Evolutionary conservation across 208 protist species (phyloP), one percentile per base, ranked within the genome.

Genomic region (Trypanosoma melophagium): DNA sequence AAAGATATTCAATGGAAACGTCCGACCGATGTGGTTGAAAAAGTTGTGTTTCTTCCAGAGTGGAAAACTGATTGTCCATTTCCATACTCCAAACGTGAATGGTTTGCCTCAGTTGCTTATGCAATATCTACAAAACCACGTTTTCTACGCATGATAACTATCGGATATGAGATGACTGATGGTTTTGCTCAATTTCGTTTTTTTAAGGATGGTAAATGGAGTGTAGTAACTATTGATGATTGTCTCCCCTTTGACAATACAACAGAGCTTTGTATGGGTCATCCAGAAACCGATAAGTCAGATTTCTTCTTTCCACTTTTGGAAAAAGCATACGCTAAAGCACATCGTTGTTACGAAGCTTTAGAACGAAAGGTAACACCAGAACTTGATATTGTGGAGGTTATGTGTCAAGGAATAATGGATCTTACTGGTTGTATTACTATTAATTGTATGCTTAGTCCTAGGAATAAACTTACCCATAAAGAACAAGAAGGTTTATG

Each of bases 291-390:
- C 13, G 44, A 65, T 51, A 62, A 73, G 1, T 3, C 47, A 24
- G 81, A 87, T 47, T 76, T 90, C 41, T 86, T 95, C 40, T 94
- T 83, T 63, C 77, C 89, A 1, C 73, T 95, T 41, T 60, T 94
- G 10, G 94, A 98, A 66, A 98, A 98, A 77, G 92, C 94, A 19
- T 97, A 94, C 62, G 94, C 94, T 16, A 96, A 97, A 76, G 63
- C 94, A 42, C 90, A 97, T 74, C 82, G 87, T 56, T 96, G 84
- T 69, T 97, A 97, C 75, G 81, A 92, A 67, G 77, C 87, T 13
- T 76, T 97, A 16, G 87, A 95, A 72, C 76, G 62, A 9, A 79
- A 86, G 54, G 84, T 89, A 42, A 82, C 74, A 22, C 75, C 86
- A 19, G 78, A 83, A n/a, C 67, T 87, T 38, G 63, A 69, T 13